Evolutionary conservation across 2,329 filamentous ascomycete genomes (phyloP).

Genomic region (Penicillium sp.): DNA sequence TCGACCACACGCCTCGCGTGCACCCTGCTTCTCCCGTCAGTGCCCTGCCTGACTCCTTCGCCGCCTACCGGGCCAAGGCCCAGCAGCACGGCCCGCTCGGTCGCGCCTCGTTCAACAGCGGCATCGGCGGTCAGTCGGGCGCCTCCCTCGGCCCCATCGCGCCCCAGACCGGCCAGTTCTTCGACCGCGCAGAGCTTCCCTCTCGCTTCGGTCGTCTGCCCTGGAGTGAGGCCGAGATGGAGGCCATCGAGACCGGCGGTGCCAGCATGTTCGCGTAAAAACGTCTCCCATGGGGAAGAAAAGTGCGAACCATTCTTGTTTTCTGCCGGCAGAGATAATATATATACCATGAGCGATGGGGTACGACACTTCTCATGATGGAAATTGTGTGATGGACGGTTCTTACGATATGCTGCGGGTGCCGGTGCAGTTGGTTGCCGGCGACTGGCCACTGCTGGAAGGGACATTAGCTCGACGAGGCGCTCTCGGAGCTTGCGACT

Average conservation of each 20-base stretch:
- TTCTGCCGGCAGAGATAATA: slow-evolving; percentile 17
- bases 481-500: neutral
- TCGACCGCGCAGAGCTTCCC: slow-evolving; percentile 87
- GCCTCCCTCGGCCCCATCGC: slow-evolving; percentile 68
- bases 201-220: slow-evolving; percentile 72
- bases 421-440: slow-evolving; percentile 4
- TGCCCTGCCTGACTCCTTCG: slow-evolving; percentile 60
- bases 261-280: slow-evolving; percentile 61
- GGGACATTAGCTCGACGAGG: slow-evolving; percentile 1
- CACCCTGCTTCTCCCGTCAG: slow-evolving; percentile 58
- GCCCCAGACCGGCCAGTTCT: slow-evolving; percentile 71
- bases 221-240: slow-evolving; percentile 81
- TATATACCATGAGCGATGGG: slow-evolving; percentile 19
- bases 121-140: slow-evolving; percentile 62
- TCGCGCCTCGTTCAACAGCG: slow-evolving; percentile 38
- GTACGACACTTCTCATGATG: slow-evolving; percentile 19
- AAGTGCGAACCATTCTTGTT: too few relatives aligned
- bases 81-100: slow-evolving; percentile 63
- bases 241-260: slow-evolving; percentile 90
- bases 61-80: slow-evolving; percentile 60
- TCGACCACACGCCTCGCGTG: slow-evolving; percentile 56
- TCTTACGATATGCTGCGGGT: slow-evolving; percentile 13
- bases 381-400: slow-evolving; percentile 17
- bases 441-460: slow-evolving; percentile 5
- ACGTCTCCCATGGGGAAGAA: neutral